Base-by-base conservation (phyloP, 148 eudicot species). In the Oxyria digyna region DNA sequence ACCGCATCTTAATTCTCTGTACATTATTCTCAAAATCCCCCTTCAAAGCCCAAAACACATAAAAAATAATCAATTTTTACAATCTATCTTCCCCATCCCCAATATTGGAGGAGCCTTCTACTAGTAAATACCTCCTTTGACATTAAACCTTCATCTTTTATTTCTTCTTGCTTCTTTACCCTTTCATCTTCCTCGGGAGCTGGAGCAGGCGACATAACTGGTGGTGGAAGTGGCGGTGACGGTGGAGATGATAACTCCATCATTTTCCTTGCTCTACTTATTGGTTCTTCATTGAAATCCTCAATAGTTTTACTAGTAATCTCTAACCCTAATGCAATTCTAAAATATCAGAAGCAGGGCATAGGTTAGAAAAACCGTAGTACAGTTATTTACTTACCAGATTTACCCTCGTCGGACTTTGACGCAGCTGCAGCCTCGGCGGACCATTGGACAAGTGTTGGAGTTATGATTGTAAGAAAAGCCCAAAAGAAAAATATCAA, bases 401-500 rank as follows among this genome's bases (percentile, higher is more conserved):
- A 18, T 41, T 40, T 26, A 41, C 13, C 69, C 32, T 67, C 32
- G 27, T 41, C 41, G 67, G 41, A 33, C 8, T 33, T 15, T 20
- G 42, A 64, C 2, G 67, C 67, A 12, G 67, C 67, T 32, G 69
- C 69, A 0, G 69, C 45, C 49, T 42, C 48, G n/a, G 69, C 69
- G n/a, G 69, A 66, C 69, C 69, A 66, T 6, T 66, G 46, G 23
- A 66, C 69, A 20, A 66, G 69, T 1, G 46, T 66, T 0, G 69
- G 69, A 20, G 69, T 41, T 24, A 66, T 37, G 45, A 66, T 66
- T 8, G 69, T 66, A 1, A 66, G 69, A 18, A 37, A 66, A 35
- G 69, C 69, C 69, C 69, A 66, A 46, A 66, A 66, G 45, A 67
- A 67, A 18, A 66, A 66, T 13, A 66, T 66, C 69, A 66, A 41